Evolutionary conservation across 768 basidiomycete species (phyloP).

Genomic region (Amanita pseudoporphyria): DNA sequence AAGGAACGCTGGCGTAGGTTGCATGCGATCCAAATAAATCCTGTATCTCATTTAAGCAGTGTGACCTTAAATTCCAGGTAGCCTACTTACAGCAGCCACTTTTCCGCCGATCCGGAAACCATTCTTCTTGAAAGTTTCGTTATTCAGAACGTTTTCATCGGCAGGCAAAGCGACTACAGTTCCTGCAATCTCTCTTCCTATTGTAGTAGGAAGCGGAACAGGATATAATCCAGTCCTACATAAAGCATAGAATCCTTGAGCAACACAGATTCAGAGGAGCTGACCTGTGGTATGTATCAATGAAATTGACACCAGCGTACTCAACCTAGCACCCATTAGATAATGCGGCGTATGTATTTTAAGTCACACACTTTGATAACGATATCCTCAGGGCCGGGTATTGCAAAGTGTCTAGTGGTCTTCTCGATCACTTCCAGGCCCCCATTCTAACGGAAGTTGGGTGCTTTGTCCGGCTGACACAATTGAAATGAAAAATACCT

Average conservation of each 20-base stretch:
- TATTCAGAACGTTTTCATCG: slow-evolving; percentile 46
- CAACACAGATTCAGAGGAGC: background rate
- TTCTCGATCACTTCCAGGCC: slow-evolving; percentile 71
- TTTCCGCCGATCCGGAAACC: slow-evolving; percentile 59
- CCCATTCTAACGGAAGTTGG: slow-evolving; percentile 38
- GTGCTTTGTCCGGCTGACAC: too few species aligned
- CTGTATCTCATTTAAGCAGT: slow-evolving; percentile 13
- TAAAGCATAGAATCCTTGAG: background rate
- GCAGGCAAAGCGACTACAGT: slow-evolving; percentile 67
- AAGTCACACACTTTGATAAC: slow-evolving; percentile 28
- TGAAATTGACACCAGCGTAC: slow-evolving; percentile 81
- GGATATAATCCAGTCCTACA: slow-evolving; percentile 58
- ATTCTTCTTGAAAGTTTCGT: slow-evolving; percentile 54
- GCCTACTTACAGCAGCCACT: slow-evolving; percentile 55
- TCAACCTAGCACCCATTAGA: slow-evolving; percentile 36
- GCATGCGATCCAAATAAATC: slow-evolving; percentile 45
- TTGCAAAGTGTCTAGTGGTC: slow-evolving; percentile 57
- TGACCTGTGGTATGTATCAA: slow-evolving; percentile 75
- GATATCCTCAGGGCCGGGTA: slow-evolving; percentile 49
- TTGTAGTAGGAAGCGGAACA: slow-evolving; percentile 44
- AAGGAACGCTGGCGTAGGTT: slow-evolving; percentile 62
- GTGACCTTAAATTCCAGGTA: background rate
- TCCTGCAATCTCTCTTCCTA: slow-evolving; percentile 79
- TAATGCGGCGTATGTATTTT: background rate
- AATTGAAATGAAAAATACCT: slow-evolving; percentile 18